Conservation (phyloP, 2,329 filamentous ascomycete species). For the Trichoderma gracile region DNA sequence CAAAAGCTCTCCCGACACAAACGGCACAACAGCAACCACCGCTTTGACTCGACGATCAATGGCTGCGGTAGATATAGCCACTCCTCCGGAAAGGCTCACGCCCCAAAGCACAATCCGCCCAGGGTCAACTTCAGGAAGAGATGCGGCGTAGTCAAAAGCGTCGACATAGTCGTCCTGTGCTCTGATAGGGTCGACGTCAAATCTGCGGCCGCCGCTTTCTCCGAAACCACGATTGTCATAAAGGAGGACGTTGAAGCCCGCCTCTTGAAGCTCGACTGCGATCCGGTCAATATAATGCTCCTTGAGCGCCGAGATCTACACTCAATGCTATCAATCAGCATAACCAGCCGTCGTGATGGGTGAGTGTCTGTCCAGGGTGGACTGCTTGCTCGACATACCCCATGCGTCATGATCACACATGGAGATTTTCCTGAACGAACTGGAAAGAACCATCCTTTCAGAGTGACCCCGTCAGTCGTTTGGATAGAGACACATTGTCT, state of each 20-base stretch:
- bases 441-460: conserved; percentile 19
- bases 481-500: background rate
- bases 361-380: background rate
- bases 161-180: conserved; percentile 28
- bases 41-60: conserved; percentile 28
- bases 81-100: conserved; percentile 27
- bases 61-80: conserved; percentile 24
- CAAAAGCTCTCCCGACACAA: conserved; percentile 26
- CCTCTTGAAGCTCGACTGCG: conserved; percentile 25
- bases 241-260: conserved; percentile 24
- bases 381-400: background rate
- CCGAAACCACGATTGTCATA: conserved; percentile 30
- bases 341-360: background rate
- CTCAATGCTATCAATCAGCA: background rate
- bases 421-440: background rate
- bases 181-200: conserved; percentile 25
- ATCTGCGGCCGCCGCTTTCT: conserved; percentile 28
- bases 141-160: conserved; percentile 27
- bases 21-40: conserved; percentile 25
- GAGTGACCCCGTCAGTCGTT: background rate
- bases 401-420: conserved; percentile 22
- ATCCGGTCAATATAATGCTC: conserved; percentile 26
- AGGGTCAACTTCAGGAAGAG: conserved; percentile 27
- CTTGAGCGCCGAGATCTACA: conserved; percentile 16
- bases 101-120: conserved; percentile 28